Base-by-base conservation (phyloP, 371 early-diverging fungal species). In the Zychaea mexicana region DNA sequence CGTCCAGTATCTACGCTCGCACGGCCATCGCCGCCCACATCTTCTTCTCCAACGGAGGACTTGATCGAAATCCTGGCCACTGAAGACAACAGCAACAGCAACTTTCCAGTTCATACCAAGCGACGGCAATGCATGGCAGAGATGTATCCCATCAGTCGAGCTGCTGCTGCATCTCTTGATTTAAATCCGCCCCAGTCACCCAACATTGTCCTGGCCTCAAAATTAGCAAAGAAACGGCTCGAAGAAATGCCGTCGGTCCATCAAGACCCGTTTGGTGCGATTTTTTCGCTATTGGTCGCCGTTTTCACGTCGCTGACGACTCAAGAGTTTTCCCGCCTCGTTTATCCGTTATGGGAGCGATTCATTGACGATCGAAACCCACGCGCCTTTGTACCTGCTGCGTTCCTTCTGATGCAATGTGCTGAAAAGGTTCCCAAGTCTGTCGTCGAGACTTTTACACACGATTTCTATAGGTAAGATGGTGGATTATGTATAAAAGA, bases 381-480 rank as follows among this genome's bases (percentile, higher is more conserved):
- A 3, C 71, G 80, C 7, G 74, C 81, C 0, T 84, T 85, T 45
- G 64, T 81, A 17, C 74, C 85, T 6, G 85, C 86, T 2, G 83
- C 81, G 1, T 88, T 88, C 62, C 55, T 88, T 19, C 72, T 88
- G 45, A 81, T 86, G 71, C 84, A 87, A 52, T 87, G 89, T 55
- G 86, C 85, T 30, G 87, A 87, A 53, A 78, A 85, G 36, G 76
- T 82, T 5, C 87, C 85, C 2, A 79, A 83, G 31, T 45, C 67
- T n/a, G 73, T 79, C 27, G 74, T 72, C 28, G 75, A 80, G 28
- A 42, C 73, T 5, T 78, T 74, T 38, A 70, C 69, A 2, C 71
- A 76, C 38, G 81, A 82, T 67, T 72, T 83, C 28, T 78, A 83
- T 33, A 79, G 78, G 83, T 83, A 77, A 58, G 24, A 57, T 3